Conservation (phyloP, 345 rosid species). For the Salix suchowensis region DNA sequence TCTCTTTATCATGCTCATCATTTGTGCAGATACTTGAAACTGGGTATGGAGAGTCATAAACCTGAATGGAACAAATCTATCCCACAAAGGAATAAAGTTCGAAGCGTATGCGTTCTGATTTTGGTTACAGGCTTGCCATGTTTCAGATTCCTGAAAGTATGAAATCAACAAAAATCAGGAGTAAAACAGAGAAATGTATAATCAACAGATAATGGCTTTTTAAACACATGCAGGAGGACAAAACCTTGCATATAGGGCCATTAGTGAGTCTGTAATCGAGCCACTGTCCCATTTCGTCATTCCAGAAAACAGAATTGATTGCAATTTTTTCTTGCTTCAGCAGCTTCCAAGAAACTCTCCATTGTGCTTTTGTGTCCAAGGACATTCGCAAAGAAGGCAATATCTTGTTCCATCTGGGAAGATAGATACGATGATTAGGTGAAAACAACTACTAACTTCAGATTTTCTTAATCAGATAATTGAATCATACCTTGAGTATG, state of each 20-base stretch:
- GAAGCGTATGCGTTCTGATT: slow-evolving; percentile 68
- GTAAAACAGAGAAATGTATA: neutral
- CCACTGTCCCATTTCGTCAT: slow-evolving; percentile 74
- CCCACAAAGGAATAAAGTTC: slow-evolving; percentile 87
- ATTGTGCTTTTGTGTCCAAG: slow-evolving; percentile 40
- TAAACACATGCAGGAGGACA: neutral
- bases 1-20: neutral
- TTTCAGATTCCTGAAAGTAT: slow-evolving; percentile 43
- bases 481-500: slow-evolving; percentile 50
- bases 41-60: slow-evolving; percentile 20
- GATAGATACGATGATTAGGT: neutral
- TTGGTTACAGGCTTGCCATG: slow-evolving; percentile 56
- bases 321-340: slow-evolving; percentile 59
- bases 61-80: slow-evolving; percentile 65
- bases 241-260: slow-evolving; percentile 27
- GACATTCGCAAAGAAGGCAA: slow-evolving; percentile 59
- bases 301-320: slow-evolving; percentile 62
- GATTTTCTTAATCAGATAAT: neutral
- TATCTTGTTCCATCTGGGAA: slow-evolving; percentile 84
- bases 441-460: neutral
- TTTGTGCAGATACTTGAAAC: neutral
- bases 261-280: slow-evolving; percentile 66
- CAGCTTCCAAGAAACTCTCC: slow-evolving; percentile 44
- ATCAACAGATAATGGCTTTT: neutral
- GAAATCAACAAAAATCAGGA: neutral